These are phyloP conservation scores for Lipomyces chichibuensis DNA, from an alignment of 805 yeast species.

Conservation along the genomic window DNA sequence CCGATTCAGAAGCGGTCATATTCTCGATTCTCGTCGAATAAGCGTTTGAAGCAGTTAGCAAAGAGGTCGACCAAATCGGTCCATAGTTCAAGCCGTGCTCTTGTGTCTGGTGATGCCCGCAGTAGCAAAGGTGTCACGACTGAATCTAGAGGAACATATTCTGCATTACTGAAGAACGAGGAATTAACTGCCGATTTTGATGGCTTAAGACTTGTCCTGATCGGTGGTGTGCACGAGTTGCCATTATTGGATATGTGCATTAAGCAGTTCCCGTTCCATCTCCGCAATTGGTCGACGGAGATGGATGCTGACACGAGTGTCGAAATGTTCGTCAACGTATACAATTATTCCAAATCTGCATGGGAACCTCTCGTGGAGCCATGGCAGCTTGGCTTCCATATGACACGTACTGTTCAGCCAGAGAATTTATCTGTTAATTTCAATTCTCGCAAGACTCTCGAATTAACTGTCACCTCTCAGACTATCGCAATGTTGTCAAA, in stretches of 20 bases:
- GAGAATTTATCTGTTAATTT: slow-evolving; percentile 63
- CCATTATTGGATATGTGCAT: slow-evolving; percentile 81
- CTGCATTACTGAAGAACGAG: slow-evolving; percentile 65
- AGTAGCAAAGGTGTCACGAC: background rate
- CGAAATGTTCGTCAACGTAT: slow-evolving; percentile 70
- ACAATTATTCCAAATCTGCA: slow-evolving; percentile 83
- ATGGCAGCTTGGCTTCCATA: slow-evolving; percentile 68
- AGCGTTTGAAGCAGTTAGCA: slow-evolving; percentile 25
- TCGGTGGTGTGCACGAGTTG: slow-evolving; percentile 88
- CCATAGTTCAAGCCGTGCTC: background rate
- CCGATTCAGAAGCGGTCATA: slow-evolving; percentile 27
- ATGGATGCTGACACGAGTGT: slow-evolving; percentile 68
- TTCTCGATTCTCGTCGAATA: slow-evolving; percentile 34
- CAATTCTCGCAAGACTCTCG: slow-evolving; percentile 74
- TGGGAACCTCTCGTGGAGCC: slow-evolving; percentile 96
- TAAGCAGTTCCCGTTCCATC: slow-evolving; percentile 66
- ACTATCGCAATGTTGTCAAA: slow-evolving; percentile 77
- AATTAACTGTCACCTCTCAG: slow-evolving; percentile 78
- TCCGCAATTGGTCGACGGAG: slow-evolving; percentile 85
- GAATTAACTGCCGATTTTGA: slow-evolving; percentile 65
- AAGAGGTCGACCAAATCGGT: slow-evolving; percentile 29
- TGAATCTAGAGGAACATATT: slow-evolving; percentile 7
- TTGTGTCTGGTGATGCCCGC: background rate
- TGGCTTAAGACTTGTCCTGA: slow-evolving; percentile 77
- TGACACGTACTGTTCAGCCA: slow-evolving; percentile 48